Percentiles rank a stretch among this genome's conserved stretches.
Conservation (phyloP, 495 filamentous ascomycete species). For the Chaetomium fimeti region DNA sequence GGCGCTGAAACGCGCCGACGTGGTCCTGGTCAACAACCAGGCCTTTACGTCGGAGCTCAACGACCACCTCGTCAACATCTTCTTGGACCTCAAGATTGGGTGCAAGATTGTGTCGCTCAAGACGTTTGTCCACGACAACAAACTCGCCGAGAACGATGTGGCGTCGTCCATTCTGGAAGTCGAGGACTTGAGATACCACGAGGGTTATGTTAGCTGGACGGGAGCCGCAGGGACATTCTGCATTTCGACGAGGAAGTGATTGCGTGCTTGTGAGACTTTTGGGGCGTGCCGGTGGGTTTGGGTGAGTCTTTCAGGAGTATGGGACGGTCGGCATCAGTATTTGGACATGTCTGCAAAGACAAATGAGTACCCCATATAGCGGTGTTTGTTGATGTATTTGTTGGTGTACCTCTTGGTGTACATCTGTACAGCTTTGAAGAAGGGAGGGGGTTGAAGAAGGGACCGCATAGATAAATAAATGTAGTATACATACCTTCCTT, state of each 20-base stretch:
- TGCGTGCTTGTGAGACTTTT: background rate
- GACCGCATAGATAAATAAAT: background rate
- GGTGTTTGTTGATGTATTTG: slow-evolving; percentile 3
- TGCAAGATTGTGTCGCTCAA: slow-evolving; percentile 69
- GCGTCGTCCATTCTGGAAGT: slow-evolving; percentile 73
- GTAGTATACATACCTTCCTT: slow-evolving; percentile 20
- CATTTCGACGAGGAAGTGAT: slow-evolving; percentile 76
- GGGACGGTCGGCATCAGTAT: background rate
- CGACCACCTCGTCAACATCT: slow-evolving; percentile 80
- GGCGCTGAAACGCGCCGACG: slow-evolving; percentile 78
- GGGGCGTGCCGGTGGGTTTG: background rate
- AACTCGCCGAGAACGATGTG: slow-evolving; percentile 55
- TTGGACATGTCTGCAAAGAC: slow-evolving; percentile 12
- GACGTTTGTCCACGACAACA: slow-evolving; percentile 48
- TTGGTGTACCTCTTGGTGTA: background rate
- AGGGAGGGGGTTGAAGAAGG: background rate
- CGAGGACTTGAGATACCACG: slow-evolving; percentile 72
- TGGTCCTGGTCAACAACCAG: slow-evolving; percentile 95
- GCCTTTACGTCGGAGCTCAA: slow-evolving; percentile 87
- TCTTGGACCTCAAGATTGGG: slow-evolving; percentile 90
- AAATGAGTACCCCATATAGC: slow-evolving; percentile 2
- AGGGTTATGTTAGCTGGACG: slow-evolving; percentile 88
- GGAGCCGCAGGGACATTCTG: slow-evolving; percentile 78
- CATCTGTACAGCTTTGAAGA: background rate
- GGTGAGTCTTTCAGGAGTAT: slow-evolving; percentile 8